Base-by-base conservation (phyloP, 1,284 basidiomycete species). In the Peniophora sp. region DNA sequence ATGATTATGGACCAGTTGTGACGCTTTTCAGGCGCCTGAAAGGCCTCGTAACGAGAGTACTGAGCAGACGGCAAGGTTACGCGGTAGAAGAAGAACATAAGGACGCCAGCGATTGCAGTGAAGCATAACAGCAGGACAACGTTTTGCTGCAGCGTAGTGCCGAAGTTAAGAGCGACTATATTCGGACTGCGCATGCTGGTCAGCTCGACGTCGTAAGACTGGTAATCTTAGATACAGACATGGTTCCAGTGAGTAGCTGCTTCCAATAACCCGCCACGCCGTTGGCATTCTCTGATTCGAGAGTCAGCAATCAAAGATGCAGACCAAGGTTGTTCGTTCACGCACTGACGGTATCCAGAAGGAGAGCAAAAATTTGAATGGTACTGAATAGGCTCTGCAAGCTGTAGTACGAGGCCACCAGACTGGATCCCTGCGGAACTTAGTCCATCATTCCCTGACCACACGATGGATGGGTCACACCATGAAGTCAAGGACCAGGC, bases 341-440 rank as follows among this genome's bases (percentile, higher is more conserved):
- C 37, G 47, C 58, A 85, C 83, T 73, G 54, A 86, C 73, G 1
- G 83, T 83, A 54, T 73, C 81, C 50, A 87, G 62, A 36, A 88
- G 72, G 24, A 88, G 66, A 0, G 84, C 83, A 62, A 87, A 85
- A 39, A 87, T 73, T 60, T 88, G 84, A 0, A 86, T 64, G 0
- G 79, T 83, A 55, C 83, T 83, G 48, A 79, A 71, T 6, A 86
- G 65, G 22, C 83, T 83, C 56, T 84, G 80, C 15, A 85, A 62
- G 58, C 83, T 85, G 59, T 86, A 88, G 58, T 78, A 85, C 1
- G 77, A 74, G 3, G 81, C 77, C 39, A 85, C 66, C 27, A 73
- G 75, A 62, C 83, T 85, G 1, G 83, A 86, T 17, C 84, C 83
- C 83, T 85, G 45, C 3, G 48, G 2, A 27, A 3, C 18, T 41